Conservation (phyloP, 2,329 filamentous ascomycete species). For the Macrophomina phaseolina region DNA sequence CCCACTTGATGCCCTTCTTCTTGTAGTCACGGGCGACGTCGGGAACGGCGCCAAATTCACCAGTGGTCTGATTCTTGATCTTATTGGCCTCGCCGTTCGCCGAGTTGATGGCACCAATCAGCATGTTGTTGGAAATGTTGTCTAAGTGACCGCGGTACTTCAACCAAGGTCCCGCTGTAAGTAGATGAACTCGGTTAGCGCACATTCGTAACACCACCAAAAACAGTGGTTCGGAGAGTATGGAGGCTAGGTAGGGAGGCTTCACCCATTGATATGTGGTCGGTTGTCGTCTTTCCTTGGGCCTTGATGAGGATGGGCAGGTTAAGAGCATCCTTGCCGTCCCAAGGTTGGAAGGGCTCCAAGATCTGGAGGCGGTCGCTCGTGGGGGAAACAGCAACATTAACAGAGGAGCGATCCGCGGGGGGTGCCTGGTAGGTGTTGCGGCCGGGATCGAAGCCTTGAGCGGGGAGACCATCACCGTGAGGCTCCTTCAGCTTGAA, state of each 20-base stretch:
- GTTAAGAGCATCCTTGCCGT: constrained; percentile 85
- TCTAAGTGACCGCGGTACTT: constrained; percentile 99
- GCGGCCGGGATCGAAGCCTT: constrained; percentile 87
- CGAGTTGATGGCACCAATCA: constrained; percentile 95
- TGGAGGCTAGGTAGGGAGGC: no score
- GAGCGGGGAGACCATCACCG: constrained; percentile 78
- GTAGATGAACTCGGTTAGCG: constrained; percentile 42
- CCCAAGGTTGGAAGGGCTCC: constrained; percentile 83
- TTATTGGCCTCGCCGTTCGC: constrained; percentile 98
- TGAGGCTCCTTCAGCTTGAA: constrained; percentile 84
- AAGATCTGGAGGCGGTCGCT: constrained; percentile 96
- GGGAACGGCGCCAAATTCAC: constrained; percentile 85
- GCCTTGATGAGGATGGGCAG: constrained; percentile 96
- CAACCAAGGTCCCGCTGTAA: constrained; percentile 95
- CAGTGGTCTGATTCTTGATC: constrained; percentile 87
- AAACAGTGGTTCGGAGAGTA: no score
- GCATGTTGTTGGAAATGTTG: constrained; percentile 99
- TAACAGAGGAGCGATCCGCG: constrained; percentile 72
- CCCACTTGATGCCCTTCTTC: constrained; percentile 94
- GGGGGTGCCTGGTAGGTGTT: constrained; percentile 98
- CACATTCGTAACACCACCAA: no score
- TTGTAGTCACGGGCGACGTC: constrained; percentile 98
- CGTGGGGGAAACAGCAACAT: constrained; percentile 81
- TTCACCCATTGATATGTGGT: constrained; percentile 46
- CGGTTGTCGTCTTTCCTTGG: constrained; percentile 94